phyloP scores from a whole-genome alignment of 495 filamentous ascomycete genomes.

The Daldinia loculata region DNA sequence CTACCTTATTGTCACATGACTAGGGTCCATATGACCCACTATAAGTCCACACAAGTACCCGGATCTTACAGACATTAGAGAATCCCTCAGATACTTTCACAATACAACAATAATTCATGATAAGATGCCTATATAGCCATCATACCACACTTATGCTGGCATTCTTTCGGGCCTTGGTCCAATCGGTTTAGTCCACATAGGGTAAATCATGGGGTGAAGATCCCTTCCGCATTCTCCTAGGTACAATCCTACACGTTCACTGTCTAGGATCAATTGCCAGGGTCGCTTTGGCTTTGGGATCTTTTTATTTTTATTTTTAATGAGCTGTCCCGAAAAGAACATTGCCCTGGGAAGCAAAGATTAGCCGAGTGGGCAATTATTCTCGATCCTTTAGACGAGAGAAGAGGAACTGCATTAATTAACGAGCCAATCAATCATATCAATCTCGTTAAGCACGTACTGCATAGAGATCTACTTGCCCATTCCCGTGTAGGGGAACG shows the following conservation, averaged over 20 bases:
- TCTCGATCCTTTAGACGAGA: slow-evolving; percentile 33
- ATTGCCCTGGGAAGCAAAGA: slow-evolving; percentile 18
- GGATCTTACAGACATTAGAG: too few species aligned
- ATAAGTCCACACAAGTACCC: too few species aligned
- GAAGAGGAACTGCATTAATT: slow-evolving; percentile 30
- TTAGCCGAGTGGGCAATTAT: slow-evolving; percentile 31
- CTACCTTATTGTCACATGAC: too few species aligned
- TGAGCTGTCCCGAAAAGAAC: slow-evolving; percentile 27
- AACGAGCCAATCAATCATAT: slow-evolving; percentile 17
- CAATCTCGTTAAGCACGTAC: slow-evolving; percentile 14
- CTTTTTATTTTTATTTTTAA: slow-evolving; percentile 28
- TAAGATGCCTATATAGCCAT: too few species aligned
- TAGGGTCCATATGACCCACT: too few species aligned
- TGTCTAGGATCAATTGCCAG: slow-evolving; percentile 19
- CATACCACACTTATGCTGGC: too few species aligned
- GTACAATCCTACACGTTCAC: slow-evolving; percentile 17
- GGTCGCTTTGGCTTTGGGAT: slow-evolving; percentile 22
- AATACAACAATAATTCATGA: too few species aligned
- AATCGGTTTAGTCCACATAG: slow-evolving; percentile 36
- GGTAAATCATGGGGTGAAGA: slow-evolving; percentile 37
- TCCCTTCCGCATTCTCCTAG: slow-evolving; percentile 28
- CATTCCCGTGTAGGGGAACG: background rate
- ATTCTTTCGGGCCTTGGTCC: background rate
- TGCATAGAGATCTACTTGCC: background rate
- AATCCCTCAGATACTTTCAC: too few species aligned